Evolutionary conservation across 805 yeast species (phyloP).

Genomic region (Torulaspora indica): DNA sequence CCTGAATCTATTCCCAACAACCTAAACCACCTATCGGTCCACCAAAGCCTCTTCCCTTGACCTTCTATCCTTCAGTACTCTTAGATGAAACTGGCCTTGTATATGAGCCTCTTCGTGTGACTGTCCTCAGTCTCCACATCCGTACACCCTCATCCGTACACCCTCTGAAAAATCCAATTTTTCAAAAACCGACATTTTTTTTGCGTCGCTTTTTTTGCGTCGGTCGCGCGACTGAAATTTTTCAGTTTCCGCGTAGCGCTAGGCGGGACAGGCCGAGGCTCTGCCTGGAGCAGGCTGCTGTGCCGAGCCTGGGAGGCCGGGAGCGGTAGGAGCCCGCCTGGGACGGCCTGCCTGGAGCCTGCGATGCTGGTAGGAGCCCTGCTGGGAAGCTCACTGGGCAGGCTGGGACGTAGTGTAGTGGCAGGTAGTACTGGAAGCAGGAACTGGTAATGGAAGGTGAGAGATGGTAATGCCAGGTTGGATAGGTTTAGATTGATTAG

Average conservation of each 20-base stretch:
- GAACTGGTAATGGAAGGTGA: conserved; percentile 1
- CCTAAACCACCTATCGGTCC: neutral
- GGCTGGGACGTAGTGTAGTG: no score
- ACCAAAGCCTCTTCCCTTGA: neutral
- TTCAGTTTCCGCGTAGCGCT: neutral
- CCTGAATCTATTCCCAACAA: neutral
- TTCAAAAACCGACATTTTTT: neutral
- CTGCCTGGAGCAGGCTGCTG: neutral
- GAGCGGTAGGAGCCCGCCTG: no score
- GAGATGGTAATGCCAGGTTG: neutral
- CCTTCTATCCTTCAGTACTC: neutral
- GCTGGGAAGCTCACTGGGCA: no score
- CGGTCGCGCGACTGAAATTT: neutral
- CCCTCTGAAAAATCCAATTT: neutral
- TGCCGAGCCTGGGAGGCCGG: neutral
- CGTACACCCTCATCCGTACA: conserved; percentile 1
- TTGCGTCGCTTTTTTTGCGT: conserved; percentile 4
- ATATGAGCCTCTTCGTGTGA: neutral
- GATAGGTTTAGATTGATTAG: neutral
- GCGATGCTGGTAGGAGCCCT: no score
- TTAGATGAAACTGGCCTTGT: neutral
- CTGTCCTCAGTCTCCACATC: neutral
- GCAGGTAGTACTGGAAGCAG: neutral
- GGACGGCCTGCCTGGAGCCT: no score
- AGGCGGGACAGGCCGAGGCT: neutral